Evolutionary conservation across 306 rosid species (phyloP).

Genomic region (Ormosia emarginata): DNA sequence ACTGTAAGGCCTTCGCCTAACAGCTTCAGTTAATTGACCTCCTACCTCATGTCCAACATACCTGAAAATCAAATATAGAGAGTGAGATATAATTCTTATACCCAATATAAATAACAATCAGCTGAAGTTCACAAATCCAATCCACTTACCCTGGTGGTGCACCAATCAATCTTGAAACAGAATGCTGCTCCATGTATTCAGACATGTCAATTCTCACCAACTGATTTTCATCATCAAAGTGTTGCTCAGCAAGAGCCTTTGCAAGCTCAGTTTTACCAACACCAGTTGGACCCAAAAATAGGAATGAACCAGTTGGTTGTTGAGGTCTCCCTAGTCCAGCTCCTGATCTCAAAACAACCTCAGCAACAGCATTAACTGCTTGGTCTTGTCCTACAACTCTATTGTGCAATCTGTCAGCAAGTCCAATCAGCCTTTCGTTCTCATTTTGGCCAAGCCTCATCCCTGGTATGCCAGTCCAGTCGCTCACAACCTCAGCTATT

Average conservation of each 20-base stretch:
- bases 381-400: slow-evolving; percentile 92
- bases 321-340: slow-evolving; percentile 86
- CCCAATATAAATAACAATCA: background rate
- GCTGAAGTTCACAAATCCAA: background rate
- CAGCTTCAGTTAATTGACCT: slow-evolving; percentile 95
- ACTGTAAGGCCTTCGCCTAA: slow-evolving; percentile 85
- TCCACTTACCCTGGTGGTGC: slow-evolving; percentile 91
- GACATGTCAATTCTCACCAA: slow-evolving; percentile 91
- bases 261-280: slow-evolving; percentile 98
- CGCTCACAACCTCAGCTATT: slow-evolving; percentile 88
- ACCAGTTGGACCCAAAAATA: slow-evolving; percentile 93
- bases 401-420: slow-evolving; percentile 72
- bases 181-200: slow-evolving; percentile 92
- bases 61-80: slow-evolving; percentile 26
- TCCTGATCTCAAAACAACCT: slow-evolving; percentile 84
- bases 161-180: slow-evolving; percentile 81
- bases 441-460: slow-evolving; percentile 93
- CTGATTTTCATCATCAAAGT: slow-evolving; percentile 79
- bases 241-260: slow-evolving; percentile 93
- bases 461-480: slow-evolving; percentile 96
- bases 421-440: slow-evolving; percentile 70
- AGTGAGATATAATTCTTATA: background rate
- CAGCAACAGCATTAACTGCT: slow-evolving; percentile 86
- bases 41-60: slow-evolving; percentile 93
- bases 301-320: slow-evolving; percentile 91